Evolutionary conservation across 306 rosid genomes (phyloP), one percentile per base, ranked within the genome.

Genomic region (Cicer pinnatifidum): DNA sequence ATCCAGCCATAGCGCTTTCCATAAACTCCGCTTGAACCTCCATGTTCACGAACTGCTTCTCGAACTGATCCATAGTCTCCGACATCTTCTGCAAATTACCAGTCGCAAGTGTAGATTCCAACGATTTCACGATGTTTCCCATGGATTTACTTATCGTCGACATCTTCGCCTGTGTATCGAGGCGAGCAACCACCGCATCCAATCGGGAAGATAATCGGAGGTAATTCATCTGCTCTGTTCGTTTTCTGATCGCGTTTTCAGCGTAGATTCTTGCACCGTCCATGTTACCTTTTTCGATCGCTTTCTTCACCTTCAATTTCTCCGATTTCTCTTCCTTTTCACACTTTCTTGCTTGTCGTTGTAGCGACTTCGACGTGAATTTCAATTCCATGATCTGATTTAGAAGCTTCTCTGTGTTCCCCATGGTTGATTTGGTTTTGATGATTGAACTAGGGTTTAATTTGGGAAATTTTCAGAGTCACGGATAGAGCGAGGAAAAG

Each of bases 91-190:
- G 97, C 3, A 93, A 84, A 67, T 91, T 93, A 0, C 97, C 98
- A 0, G 97, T 91, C 3, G 88, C 82, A 10, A 93, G 78, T 1
- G 96, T 47, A 0, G 96, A 89, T 47, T 93, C 98, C 7, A 93
- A 53, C 4, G 98, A 91, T 68, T 93, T 93, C n/a, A 93, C 98
- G 67, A 93, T 93, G 73, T 84, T 85, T 0, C 80, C 93, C 98
- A 93, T 93, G 5, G 98, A 91, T 80, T 93, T 93, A 85, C 77
- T 89, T 76, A 93, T 93, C 33, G 96, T 91, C 50, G 84, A 33
- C 98, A 93, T 93, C 91, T 93, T 93, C 67, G 98, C 98, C 81
- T 91, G 98, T 17, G 98, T 93, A 67, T 93, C 98, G 35, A 93
- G 96, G 7, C 98, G 97, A 3, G 98, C 97, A 43, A 91, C 97